Evolutionary conservation across 192 early-diverging fungal genomes (phyloP).

Genomic region (Radiomyces spectabilis): DNA sequence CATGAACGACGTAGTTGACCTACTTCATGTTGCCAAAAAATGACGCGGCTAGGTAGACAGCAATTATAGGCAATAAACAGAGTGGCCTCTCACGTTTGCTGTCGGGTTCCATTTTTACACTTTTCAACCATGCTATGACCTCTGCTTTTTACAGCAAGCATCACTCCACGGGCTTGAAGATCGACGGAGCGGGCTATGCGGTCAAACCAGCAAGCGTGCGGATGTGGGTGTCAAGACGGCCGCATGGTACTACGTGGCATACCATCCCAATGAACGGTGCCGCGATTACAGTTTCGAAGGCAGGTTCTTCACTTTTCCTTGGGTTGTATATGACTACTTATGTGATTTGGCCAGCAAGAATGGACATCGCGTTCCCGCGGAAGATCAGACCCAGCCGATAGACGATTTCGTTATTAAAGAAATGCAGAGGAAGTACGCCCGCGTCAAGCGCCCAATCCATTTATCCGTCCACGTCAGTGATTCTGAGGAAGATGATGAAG

Average conservation of each 20-base stretch:
- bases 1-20: no score
- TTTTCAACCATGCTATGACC: no score
- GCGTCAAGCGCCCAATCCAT: neutral
- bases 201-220: no score
- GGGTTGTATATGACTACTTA: constrained; percentile 35
- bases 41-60: no score
- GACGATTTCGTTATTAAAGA: neutral
- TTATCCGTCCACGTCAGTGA: neutral
- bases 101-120: no score
- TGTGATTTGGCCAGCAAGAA: constrained; percentile 32
- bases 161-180: no score
- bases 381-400: neutral
- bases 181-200: no score
- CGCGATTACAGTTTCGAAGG: constrained; percentile 22
- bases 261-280: constrained; percentile 33
- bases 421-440: neutral
- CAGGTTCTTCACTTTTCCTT: constrained; percentile 38
- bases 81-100: no score
- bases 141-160: no score
- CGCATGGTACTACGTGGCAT: constrained; percentile 70
- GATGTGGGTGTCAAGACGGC: constrained; percentile 40
- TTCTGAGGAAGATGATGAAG: neutral
- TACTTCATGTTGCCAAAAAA: no score
- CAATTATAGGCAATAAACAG: no score
- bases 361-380: neutral